Base-by-base conservation (phyloP, 108 stramenopile species). In the Schizochytrium sp. region DNA sequence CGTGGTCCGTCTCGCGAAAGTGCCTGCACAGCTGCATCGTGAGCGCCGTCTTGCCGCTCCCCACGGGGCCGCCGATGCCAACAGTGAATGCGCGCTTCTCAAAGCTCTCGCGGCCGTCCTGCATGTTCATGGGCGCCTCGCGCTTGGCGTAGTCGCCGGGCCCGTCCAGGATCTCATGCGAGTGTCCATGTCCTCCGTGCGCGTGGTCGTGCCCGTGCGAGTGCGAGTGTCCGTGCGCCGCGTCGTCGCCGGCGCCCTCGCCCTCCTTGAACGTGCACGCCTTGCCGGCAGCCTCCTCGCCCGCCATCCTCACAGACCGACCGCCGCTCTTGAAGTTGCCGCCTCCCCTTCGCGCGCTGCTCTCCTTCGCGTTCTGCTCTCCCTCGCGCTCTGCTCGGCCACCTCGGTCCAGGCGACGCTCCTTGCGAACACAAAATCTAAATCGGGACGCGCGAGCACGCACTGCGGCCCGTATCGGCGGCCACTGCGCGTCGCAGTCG, bases 41-140 rank as follows among this genome's bases (percentile, higher is more conserved):
- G 8, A 97, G 91, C 12, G 96, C 96, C 5, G 96, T 98, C 89
- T 97, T 96, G 45, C 96, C 96, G 44, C 91, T 92, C 8, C 96
- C 97, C 19, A 98, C 96, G 10, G 97, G 97, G 25, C 97, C 97
- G 28, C 97, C 97, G 87, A 98, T 96, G 34, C 97, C 97, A 4
- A 98, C 94, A 16, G 97, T 97, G 89, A 96, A 98, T 12, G 95
- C 96, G 25, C 97, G 95, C 87, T 91, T 60, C 72, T 71, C 91
- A 91, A 48, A 91, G 89, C 58, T 87, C 87, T 72, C 93, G 89
- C 89, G 53, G 6, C 55, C 41, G 43, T 23, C 44, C 29, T 21
- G 41, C 34, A 43, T 29, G 4, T 57, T 71, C 12, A 76, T 91
- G 91, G 60, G 72, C 58, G 88, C 89, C 87, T 51, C 93, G n/a